A percentile compares a stretch with the other conserved stretches of the same genome.
Conservation (phyloP, 2,329 filamentous ascomycete species). For the Calonectria pauciramosa region DNA sequence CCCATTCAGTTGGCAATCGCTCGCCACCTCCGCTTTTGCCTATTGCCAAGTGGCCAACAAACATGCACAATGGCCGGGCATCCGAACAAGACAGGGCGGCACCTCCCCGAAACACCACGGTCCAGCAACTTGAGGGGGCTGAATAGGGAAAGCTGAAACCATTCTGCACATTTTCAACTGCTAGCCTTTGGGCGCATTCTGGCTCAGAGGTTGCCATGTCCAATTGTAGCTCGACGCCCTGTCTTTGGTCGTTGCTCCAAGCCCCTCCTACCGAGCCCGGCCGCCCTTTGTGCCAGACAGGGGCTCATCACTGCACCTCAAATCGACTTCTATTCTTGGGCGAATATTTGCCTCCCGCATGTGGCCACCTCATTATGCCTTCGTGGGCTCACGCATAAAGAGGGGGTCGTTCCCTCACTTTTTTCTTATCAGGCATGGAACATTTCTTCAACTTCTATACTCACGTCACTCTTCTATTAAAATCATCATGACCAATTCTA, state of each 20-base stretch:
- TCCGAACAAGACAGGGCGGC: background rate
- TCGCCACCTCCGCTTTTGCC: background rate
- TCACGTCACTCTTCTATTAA: background rate
- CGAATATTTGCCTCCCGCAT: background rate
- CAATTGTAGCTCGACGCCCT: conserved; percentile 2
- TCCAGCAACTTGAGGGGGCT: background rate
- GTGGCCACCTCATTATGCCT: conserved; percentile 4
- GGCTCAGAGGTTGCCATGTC: background rate
- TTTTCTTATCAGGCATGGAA: background rate
- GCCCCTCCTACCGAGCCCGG: background rate
- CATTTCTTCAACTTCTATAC: background rate
- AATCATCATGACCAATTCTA: conserved; percentile 9
- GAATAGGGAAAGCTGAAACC: background rate
- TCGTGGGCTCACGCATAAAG: conserved; percentile 9
- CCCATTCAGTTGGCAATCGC: background rate
- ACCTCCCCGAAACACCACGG: background rate
- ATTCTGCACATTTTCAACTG: background rate
- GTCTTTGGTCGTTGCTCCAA: background rate
- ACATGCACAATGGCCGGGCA: background rate
- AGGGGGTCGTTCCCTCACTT: background rate
- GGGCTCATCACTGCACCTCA: background rate
- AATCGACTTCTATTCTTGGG: background rate
- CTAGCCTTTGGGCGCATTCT: background rate
- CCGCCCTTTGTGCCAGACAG: background rate
- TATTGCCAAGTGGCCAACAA: conserved; percentile 3